These are phyloP conservation scores for Corniculantispora saksenae DNA, from an alignment of 2,329 filamentous ascomycete genomes.

Conservation along the genomic window DNA sequence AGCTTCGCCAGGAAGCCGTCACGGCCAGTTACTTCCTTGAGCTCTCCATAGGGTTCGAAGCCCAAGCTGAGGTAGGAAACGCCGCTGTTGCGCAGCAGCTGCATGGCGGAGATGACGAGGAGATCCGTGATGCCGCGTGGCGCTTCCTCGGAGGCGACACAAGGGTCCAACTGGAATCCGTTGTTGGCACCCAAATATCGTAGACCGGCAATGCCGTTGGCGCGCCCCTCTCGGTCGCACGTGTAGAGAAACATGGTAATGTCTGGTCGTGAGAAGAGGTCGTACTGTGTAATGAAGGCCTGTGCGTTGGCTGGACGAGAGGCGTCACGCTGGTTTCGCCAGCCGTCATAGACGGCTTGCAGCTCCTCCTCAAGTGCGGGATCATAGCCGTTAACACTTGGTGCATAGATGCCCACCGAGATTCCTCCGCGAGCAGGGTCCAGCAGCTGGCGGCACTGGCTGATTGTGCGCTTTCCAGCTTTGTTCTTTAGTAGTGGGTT, in stretches of 20 bases:
- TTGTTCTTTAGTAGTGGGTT: slow-evolving; percentile 24
- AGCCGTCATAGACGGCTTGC: slow-evolving; percentile 24
- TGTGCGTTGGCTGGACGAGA: slow-evolving; percentile 18
- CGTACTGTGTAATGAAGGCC: slow-evolving; percentile 26
- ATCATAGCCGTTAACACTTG: slow-evolving; percentile 18
- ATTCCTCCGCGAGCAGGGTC: slow-evolving; percentile 23
- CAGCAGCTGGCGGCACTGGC: slow-evolving; percentile 25
- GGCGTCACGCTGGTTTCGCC: slow-evolving; percentile 22
- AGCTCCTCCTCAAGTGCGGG: slow-evolving; percentile 21
- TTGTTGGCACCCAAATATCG: slow-evolving; percentile 24
- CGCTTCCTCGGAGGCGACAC: slow-evolving; percentile 27
- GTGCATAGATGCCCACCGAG: slow-evolving; percentile 17
- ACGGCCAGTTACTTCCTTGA: slow-evolving; percentile 14
- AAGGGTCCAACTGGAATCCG: slow-evolving; percentile 26
- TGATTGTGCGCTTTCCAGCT: slow-evolving; percentile 25
- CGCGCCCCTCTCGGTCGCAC: slow-evolving; percentile 16
- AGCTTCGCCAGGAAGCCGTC: slow-evolving; percentile 12
- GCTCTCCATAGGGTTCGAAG: slow-evolving; percentile 22
- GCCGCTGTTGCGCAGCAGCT: slow-evolving; percentile 22
- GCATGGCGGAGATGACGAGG: slow-evolving; percentile 24
- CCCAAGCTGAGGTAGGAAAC: slow-evolving; percentile 26
- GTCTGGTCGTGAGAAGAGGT: slow-evolving; percentile 24
- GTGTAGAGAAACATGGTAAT: slow-evolving; percentile 24
- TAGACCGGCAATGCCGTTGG: slow-evolving; percentile 25
- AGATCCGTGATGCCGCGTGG: slow-evolving; percentile 29